A percentile compares a stretch with the other conserved stretches of the same genome.
Conservation (phyloP, 2,329 filamentous ascomycete genomes). For the Parascedosporium putredinis region DNA sequence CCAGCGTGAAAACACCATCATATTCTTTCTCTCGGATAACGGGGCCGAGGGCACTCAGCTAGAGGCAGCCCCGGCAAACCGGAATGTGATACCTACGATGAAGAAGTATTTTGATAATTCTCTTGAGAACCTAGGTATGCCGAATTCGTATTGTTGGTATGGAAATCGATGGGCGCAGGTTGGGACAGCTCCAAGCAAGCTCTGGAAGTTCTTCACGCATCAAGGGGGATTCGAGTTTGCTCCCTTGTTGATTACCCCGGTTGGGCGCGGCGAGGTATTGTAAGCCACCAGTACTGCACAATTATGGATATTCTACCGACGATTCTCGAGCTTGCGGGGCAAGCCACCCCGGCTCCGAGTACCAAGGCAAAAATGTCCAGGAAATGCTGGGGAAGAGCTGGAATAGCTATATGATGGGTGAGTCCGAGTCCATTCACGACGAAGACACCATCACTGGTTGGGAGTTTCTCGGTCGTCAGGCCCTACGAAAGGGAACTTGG, state of each 20-base stretch:
- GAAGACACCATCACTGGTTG: constrained; percentile 41
- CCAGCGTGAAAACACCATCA: constrained; percentile 42
- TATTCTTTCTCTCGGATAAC: constrained; percentile 45
- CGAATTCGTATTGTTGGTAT: constrained; percentile 38
- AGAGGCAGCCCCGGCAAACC: constrained; percentile 29
- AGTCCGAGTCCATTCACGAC: constrained; percentile 22
- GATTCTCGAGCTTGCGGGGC: constrained; percentile 34
- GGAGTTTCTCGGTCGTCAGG: constrained; percentile 41
- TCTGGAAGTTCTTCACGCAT: constrained; percentile 27
- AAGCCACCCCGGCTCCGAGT: constrained; percentile 22
- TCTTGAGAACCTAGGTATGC: constrained; percentile 26
- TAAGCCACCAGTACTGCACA: constrained; percentile 19
- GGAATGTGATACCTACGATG: neutral
- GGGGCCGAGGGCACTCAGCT: constrained; percentile 41
- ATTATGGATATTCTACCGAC: constrained; percentile 41
- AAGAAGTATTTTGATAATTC: constrained; percentile 40
- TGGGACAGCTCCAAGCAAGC: constrained; percentile 35
- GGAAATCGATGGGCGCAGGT: constrained; percentile 39
- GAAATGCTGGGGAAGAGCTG: neutral
- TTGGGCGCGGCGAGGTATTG: neutral
- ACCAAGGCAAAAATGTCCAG: neutral
- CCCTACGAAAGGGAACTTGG: constrained; percentile 44
- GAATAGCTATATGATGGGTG: neutral
- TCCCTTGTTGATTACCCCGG: neutral
- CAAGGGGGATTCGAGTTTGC: constrained; percentile 1